A percentile compares a stretch with the other conserved stretches of the same genome.
Conservation (phyloP, 176 grass and related monocot species). For the Zizania latifolia region DNA sequence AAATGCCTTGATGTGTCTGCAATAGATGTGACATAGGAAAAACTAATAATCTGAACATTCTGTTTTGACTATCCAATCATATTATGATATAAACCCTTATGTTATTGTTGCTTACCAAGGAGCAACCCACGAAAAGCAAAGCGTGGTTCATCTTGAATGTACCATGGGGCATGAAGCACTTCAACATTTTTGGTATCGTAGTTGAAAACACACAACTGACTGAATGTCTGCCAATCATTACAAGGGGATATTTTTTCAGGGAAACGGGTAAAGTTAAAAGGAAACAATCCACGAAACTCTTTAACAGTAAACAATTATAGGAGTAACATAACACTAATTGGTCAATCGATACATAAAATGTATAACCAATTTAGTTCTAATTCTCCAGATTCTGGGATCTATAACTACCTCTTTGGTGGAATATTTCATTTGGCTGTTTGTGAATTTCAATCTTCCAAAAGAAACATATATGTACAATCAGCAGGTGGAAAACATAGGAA, state of each 20-base stretch:
- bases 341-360: neutral
- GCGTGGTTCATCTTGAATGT: constrained; percentile 88
- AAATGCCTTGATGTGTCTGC: constrained; percentile 92
- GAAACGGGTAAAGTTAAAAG: neutral
- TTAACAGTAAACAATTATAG: neutral
- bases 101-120: constrained; percentile 47
- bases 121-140: constrained; percentile 79
- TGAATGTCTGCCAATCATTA: constrained; percentile 70
- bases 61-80: neutral
- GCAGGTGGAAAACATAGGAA: neutral
- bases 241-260: neutral
- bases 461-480: neutral
- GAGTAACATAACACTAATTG: neutral
- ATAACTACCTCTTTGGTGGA: neutral
- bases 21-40: constrained; percentile 14
- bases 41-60: constrained; percentile 8
- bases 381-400: neutral
- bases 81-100: neutral
- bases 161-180: constrained; percentile 75
- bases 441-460: too few relatives aligned
- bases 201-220: constrained; percentile 86
- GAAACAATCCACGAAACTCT: neutral
- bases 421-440: too few relatives aligned
- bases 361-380: neutral
- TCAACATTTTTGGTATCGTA: constrained; percentile 79